Percentiles rank a stretch among this genome's conserved stretches.
These are phyloP conservation scores for Castanea mollissima DNA, from an alignment of 306 rosid species.

Conservation along the genomic window DNA sequence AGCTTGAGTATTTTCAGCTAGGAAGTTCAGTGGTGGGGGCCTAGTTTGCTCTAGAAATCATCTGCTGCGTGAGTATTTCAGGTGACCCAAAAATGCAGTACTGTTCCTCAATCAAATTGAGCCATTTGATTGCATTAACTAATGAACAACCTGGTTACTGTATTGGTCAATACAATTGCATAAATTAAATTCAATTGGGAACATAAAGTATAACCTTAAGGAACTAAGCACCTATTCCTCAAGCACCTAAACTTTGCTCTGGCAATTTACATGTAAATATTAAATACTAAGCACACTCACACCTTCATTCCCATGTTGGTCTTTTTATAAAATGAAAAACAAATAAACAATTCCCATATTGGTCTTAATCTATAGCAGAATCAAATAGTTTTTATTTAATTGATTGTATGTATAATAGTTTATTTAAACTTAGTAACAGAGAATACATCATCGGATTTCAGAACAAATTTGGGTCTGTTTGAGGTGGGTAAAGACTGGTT, in stretches of 20 bases:
- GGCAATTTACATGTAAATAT: no score
- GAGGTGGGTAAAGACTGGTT: background rate
- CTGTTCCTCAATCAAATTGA: no score
- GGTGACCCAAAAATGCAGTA: background rate
- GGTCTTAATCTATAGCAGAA: background rate
- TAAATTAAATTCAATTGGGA: no score
- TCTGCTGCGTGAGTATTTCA: background rate
- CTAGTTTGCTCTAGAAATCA: background rate
- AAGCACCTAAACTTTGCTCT: no score
- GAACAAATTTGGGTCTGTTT: background rate
- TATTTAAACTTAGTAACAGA: background rate
- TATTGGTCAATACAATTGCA: background rate
- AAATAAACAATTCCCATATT: background rate
- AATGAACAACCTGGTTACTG: no score
- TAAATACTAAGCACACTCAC: no score
- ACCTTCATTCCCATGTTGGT: no score
- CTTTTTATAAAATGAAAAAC: no score
- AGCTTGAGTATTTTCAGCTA: background rate
- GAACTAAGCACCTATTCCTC: no score
- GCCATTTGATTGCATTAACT: no score
- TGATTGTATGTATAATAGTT: background rate
- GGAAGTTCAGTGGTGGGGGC: background rate
- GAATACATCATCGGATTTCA: background rate
- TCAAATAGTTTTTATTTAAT: background rate
- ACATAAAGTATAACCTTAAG: no score